Evolutionary conservation across 2,329 filamentous ascomycete species (phyloP).

Genomic region (Dichotomopilus funicola): DNA sequence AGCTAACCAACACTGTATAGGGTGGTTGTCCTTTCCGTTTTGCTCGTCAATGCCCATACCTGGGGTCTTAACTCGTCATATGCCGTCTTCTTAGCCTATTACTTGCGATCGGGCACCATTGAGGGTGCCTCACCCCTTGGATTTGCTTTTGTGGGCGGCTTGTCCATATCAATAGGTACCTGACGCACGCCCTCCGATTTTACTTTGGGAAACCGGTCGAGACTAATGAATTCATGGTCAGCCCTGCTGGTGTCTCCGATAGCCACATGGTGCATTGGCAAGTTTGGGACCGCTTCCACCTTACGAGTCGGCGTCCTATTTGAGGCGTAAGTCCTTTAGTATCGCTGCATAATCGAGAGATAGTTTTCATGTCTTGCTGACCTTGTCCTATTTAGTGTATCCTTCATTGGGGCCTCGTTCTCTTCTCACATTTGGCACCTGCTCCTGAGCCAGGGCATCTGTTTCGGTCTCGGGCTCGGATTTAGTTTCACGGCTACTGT

Average conservation of each 20-base stretch:
- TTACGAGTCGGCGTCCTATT: constrained; percentile 59
- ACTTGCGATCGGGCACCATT: constrained; percentile 53
- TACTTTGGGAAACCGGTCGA: constrained; percentile 14
- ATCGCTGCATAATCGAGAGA: background rate
- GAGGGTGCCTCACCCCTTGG: constrained; percentile 56
- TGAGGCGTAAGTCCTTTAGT: constrained; percentile 40
- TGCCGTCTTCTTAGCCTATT: constrained; percentile 51
- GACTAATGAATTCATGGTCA: constrained; percentile 19
- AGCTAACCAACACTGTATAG: constrained; percentile 21
- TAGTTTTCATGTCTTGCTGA: background rate
- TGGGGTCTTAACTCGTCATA: constrained; percentile 69
- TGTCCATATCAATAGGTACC: constrained; percentile 52
- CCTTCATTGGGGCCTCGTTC: constrained; percentile 65
- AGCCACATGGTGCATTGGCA: constrained; percentile 54
- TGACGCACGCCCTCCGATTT: constrained; percentile 13
- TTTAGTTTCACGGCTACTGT: constrained; percentile 66
- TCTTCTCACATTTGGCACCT: constrained; percentile 66
- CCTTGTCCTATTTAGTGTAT: constrained; percentile 31
- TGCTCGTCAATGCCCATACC: constrained; percentile 61
- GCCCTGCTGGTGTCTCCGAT: constrained; percentile 64
- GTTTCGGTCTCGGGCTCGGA: constrained; percentile 73
- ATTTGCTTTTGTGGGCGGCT: constrained; percentile 71
- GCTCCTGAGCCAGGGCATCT: constrained; percentile 66
- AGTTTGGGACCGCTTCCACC: constrained; percentile 56
- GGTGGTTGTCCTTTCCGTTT: constrained; percentile 49